Conservation (phyloP, 768 basidiomycete species). For the Lactarius evosmus region DNA sequence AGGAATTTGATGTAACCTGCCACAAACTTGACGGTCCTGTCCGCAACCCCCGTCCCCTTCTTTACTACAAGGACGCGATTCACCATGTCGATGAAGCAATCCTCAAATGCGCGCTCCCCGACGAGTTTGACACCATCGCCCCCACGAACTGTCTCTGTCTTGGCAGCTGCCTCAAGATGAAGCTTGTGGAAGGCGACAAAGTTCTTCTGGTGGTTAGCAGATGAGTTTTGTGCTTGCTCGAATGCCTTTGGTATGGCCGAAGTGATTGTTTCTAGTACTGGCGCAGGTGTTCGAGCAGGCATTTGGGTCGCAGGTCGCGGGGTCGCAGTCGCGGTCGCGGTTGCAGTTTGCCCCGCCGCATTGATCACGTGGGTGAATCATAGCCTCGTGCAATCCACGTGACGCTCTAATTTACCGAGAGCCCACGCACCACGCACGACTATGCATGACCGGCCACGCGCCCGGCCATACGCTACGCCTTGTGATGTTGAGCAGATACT, state of each 20-base stretch:
- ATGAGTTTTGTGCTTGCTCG: conserved; percentile 69
- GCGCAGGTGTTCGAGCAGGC: conserved; percentile 33
- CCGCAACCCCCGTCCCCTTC: conserved; percentile 75
- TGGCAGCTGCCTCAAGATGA: conserved; percentile 58
- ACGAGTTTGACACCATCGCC: conserved; percentile 52
- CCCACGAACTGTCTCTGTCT: conserved; percentile 48
- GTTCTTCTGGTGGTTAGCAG: conserved; percentile 89
- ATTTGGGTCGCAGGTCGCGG: background rate
- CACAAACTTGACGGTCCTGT: conserved; percentile 78
- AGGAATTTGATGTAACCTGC: conserved; percentile 73
- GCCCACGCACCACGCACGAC: too few species aligned
- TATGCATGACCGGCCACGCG: too few species aligned
- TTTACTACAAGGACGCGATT: conserved; percentile 64
- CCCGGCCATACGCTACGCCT: too few species aligned
- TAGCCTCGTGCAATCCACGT: background rate
- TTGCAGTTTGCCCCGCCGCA: background rate
- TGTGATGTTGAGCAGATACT: too few species aligned
- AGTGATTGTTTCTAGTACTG: conserved; percentile 33
- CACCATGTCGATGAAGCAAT: conserved; percentile 57
- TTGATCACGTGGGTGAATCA: background rate
- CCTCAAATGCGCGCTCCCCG: conserved; percentile 78
- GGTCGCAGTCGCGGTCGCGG: background rate
- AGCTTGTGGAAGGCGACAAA: conserved; percentile 77
- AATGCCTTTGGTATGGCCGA: conserved; percentile 61
- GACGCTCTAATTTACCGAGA: too few species aligned